Conservation (phyloP, 805 yeast genomes). For the Blastobotrys chiropterorum region DNA sequence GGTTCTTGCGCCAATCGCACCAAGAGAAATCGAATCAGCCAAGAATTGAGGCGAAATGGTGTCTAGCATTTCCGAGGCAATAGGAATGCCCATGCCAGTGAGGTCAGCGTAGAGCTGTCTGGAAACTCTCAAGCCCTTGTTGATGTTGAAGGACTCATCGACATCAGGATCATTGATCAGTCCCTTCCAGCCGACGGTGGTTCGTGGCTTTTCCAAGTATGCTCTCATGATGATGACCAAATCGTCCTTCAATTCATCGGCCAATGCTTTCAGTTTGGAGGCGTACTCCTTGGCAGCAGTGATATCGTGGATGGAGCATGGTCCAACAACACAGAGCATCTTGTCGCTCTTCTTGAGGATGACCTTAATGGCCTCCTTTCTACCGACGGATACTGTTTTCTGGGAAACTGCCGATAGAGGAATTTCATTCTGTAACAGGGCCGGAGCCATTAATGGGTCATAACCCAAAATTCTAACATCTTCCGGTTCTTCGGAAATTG, state of each 20-base stretch:
- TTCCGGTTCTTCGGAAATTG: slow-evolving; percentile 62
- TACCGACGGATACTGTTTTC: slow-evolving; percentile 65
- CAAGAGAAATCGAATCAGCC: slow-evolving; percentile 83
- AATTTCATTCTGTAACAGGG: slow-evolving; percentile 76
- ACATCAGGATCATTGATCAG: slow-evolving; percentile 94
- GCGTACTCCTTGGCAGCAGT: slow-evolving; percentile 88
- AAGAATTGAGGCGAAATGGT: slow-evolving; percentile 95
- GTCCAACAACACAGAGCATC: slow-evolving; percentile 84
- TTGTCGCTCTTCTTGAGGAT: slow-evolving; percentile 76
- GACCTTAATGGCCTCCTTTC: slow-evolving; percentile 71
- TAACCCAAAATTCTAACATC: slow-evolving; percentile 61
- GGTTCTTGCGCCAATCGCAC: slow-evolving; percentile 99
- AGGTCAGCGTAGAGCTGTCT: slow-evolving; percentile 79
- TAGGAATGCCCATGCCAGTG: slow-evolving; percentile 77
- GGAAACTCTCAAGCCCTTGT: slow-evolving; percentile 85
- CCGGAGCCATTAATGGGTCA: slow-evolving; percentile 93
- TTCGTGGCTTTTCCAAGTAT: slow-evolving; percentile 95
- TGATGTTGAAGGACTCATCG: slow-evolving; percentile 86
- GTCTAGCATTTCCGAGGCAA: slow-evolving; percentile 97
- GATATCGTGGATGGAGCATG: slow-evolving; percentile 94
- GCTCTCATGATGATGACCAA: slow-evolving; percentile 92
- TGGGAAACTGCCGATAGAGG: slow-evolving; percentile 54
- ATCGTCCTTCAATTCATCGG: slow-evolving; percentile 69
- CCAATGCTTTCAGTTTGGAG: slow-evolving; percentile 52
- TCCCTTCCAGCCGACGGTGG: slow-evolving; percentile 99